Percentiles rank a stretch among this genome's conserved stretches.
These are phyloP conservation scores for Neurospora discreta DNA, from an alignment of 495 filamentous ascomycete species.

Conservation along the genomic window DNA sequence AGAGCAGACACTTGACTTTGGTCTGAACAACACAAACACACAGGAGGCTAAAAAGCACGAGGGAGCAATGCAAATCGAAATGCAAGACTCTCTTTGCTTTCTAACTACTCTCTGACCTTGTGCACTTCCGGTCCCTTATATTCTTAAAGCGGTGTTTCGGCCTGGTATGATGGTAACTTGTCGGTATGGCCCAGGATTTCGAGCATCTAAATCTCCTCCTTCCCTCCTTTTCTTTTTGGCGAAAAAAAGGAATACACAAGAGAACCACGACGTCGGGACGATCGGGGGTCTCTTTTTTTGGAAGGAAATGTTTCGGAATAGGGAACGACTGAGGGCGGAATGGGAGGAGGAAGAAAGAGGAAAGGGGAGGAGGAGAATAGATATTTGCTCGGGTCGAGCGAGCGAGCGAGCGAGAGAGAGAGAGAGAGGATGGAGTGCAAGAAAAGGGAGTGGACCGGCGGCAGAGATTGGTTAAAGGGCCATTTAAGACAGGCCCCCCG, in stretches of 20 bases:
- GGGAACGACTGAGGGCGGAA: constrained; percentile 47
- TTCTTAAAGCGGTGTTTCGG: not conserved
- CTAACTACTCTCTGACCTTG: not conserved
- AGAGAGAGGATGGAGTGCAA: constrained; percentile 45
- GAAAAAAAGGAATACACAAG: constrained; percentile 23
- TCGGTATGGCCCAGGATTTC: constrained; percentile 20
- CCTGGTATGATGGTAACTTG: constrained; percentile 13
- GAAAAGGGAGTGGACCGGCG: constrained; percentile 41
- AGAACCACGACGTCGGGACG: constrained; percentile 1
- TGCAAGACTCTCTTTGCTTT: not conserved
- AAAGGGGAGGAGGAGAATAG: constrained; percentile 42
- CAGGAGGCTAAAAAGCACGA: not conserved
- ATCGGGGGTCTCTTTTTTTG: constrained; percentile 13
- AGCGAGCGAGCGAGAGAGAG: not conserved
- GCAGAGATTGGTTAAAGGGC: constrained; percentile 37
- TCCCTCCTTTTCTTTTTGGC: constrained; percentile 27
- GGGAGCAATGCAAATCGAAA: not conserved
- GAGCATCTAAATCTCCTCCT: constrained; percentile 26
- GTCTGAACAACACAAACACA: not conserved
- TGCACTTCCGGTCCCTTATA: constrained; percentile 14
- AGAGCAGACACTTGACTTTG: not conserved
- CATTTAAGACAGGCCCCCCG: constrained; percentile 40
- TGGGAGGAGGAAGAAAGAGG: constrained; percentile 34
- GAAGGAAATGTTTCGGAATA: constrained; percentile 34
- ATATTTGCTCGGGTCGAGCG: constrained; percentile 39